phyloP scores from a whole-genome alignment of 2,329 filamentous ascomycete genomes.

The Colletotrichum tabaci region DNA sequence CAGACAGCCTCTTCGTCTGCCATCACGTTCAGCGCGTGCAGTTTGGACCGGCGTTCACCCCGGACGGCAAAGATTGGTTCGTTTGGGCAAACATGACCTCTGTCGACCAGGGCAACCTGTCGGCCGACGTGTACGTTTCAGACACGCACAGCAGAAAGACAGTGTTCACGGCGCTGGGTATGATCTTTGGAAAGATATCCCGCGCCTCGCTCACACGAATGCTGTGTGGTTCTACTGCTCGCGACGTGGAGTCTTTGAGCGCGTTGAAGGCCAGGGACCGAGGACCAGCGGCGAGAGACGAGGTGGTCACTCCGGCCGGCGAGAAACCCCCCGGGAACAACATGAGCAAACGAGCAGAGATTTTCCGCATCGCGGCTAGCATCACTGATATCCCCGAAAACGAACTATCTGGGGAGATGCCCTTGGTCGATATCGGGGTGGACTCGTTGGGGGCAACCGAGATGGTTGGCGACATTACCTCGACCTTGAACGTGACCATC shows the following conservation, averaged over 20 bases:
- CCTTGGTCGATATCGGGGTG: neutral
- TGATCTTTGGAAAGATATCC: constrained; percentile 12
- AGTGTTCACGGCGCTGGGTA: constrained; percentile 10
- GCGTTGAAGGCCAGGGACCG: neutral
- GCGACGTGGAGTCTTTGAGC: accelerated
- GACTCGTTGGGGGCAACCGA: constrained; percentile 27
- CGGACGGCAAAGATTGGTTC: constrained; percentile 9
- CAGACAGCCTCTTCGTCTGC: constrained; percentile 6
- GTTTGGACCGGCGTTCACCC: constrained; percentile 7
- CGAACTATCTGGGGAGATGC: neutral
- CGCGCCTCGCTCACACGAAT: neutral
- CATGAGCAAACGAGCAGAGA: neutral
- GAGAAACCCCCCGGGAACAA: too few relatives aligned
- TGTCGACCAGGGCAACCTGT: constrained; percentile 7
- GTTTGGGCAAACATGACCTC: neutral
- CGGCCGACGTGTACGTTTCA: constrained; percentile 14
- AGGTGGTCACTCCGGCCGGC: neutral
- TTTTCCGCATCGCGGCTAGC: constrained; percentile 12
- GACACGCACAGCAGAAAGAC: constrained; percentile 7
- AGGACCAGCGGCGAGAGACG: accelerated
- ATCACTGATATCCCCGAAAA: neutral
- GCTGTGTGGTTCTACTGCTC: neutral
- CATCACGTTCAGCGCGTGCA: constrained; percentile 10
- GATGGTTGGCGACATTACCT: constrained; percentile 4
- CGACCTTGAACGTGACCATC: constrained; percentile 1